Percentiles rank a stretch among this genome's conserved stretches.
These are phyloP conservation scores for Creolimax fragrantissima DNA, from an alignment of 78 protist genomes.

Conservation along the genomic window DNA sequence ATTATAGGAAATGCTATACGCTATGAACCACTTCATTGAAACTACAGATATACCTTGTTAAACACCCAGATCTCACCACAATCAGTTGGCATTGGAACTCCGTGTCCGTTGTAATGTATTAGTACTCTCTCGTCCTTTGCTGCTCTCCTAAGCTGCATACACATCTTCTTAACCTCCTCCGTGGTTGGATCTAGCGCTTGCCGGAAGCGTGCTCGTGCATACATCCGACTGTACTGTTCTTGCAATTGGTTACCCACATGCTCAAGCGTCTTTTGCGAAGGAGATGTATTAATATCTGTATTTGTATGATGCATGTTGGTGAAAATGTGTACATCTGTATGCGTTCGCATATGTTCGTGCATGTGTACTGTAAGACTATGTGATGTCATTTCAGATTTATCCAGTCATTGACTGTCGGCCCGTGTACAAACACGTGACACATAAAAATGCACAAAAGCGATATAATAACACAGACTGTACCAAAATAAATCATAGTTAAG, in stretches of 20 bases:
- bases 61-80: conserved; percentile 94
- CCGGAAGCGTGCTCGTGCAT: conserved; percentile 33
- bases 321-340: neutral
- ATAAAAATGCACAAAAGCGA: too few relatives aligned
- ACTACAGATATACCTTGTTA: too few relatives aligned
- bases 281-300: conserved; percentile 48
- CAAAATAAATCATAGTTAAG: too few relatives aligned
- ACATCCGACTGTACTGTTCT: conserved; percentile 79
- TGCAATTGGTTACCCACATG: conserved; percentile 65
- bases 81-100: conserved; percentile 93
- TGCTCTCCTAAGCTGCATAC: conserved; percentile 55
- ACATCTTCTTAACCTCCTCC: conserved; percentile 60
- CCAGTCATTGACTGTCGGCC: too few relatives aligned
- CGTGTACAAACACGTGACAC: too few relatives aligned
- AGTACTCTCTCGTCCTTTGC: conserved; percentile 88
- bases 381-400: too few relatives aligned
- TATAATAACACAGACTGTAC: too few relatives aligned
- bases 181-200: conserved; percentile 40
- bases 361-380: too few relatives aligned
- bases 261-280: conserved; percentile 75
- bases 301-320: neutral
- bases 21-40: too few relatives aligned
- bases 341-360: neutral
- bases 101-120: conserved; percentile 97
- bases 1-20: too few relatives aligned